Base-by-base conservation (phyloP, 148 eudicot species). In the Silene uniflora region DNA sequence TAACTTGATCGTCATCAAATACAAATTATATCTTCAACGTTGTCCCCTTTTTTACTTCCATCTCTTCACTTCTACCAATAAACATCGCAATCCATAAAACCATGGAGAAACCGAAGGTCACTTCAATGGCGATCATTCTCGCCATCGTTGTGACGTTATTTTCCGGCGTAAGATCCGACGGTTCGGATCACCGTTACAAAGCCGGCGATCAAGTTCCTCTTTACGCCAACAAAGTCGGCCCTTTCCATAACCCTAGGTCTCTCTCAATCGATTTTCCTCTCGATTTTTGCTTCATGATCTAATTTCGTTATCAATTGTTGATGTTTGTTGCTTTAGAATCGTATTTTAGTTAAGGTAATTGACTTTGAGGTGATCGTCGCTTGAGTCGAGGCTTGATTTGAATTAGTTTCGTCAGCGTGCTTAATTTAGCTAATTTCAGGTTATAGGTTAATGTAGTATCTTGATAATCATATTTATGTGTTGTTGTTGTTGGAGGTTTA, bases 171-270 rank as follows among this genome's bases (percentile, higher is more conserved):
- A 77, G 83, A 82, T 91, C 92, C 52, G 88, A 86, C 69, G 86
- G 79, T 6, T 89, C 96, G 0, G 86, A 91, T 86, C 96, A 91
- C 81, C 85, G 80, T 61, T 91, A 91, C 84, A 91, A 88, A 35
- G 58, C 82, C 21, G 88, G 87, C 18, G 92, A 91, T 46, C 24
- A 60, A 22, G 96, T 91, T 60, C 96, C 96, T 44, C 88, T 88
- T 22, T 91, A 91, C 76, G 92, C 89, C 19, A 88, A 91, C 67
- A 87, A 90, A 75, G 91, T 90, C 66, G 91, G 94, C 18, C 94
- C 91, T 65, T 90, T 90, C 65, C 94, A 88, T 46, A 90, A 90
- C 78, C 94, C 94, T 81, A 90, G 91, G 94, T 86, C 44, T 44
- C 13, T 49, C 2, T 23, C 60, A 3, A 3, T 68, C 17, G 3